Base-by-base conservation (phyloP, 306 rosid species). In the Prunus fruticosa region DNA sequence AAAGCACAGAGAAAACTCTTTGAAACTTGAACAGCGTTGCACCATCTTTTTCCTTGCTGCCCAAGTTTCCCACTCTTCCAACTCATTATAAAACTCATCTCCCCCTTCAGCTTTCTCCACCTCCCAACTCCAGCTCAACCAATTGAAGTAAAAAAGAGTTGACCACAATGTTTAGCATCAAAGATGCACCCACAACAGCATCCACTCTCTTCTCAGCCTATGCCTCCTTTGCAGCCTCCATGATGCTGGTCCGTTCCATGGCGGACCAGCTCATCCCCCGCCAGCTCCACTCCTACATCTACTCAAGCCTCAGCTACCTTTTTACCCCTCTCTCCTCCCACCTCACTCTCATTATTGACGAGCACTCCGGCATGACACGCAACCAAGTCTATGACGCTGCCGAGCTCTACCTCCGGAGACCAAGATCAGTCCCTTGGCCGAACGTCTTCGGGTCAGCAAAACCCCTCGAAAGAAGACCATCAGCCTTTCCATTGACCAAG, bases 301-400 rank as follows among this genome's bases (percentile, higher is more conserved):
- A 11, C 75, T 67, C 80, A 7, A 50, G 72, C 41, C 2, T 79
- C 47, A 72, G 52, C 68, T 72, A 43, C 74, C 73, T 86, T 53
- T 82, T 78, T 71, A 51, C 69, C 25, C 76, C 89, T 43, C 70
- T 74, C 51, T 58, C 87, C 65, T 41, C 81, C 56, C 63, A 57
- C 20, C 85, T 66, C 60, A 80, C 87, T 34, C 60, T 80, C 23
- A 9, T 67, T 74, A 64, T 86, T 15, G 73, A 82, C 5, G 79
- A 80, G 43, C 12, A 7, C 50, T 73, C 64, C 2, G 81, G 83
- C 71, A 67, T 80, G 81, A 6, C 65, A 14, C 74, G 50, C 4
- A 80, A 83, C 85, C 81, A 86, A 15, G 67, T 80, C 81, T 86
- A 41, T 15, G 81, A 82, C 8, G 85, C 81, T 8, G 81, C 85